A percentile compares a stretch with the other conserved stretches of the same genome.
These are phyloP conservation scores for Myochromella boudieri DNA, from an alignment of 768 basidiomycete species.

Conservation along the genomic window DNA sequence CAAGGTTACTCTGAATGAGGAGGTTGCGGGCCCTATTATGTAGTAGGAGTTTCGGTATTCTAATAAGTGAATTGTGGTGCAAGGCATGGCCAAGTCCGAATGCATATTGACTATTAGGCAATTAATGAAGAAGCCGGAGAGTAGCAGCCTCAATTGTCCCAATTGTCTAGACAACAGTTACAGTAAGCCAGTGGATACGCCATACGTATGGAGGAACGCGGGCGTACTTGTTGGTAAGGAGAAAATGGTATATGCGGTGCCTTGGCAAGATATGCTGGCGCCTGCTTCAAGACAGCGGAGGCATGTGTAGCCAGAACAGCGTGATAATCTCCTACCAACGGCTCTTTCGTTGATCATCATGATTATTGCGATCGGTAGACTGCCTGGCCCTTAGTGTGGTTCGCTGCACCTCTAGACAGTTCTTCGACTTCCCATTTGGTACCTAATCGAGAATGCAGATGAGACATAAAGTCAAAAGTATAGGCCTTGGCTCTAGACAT, in stretches of 20 bases:
- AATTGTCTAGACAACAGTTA: constrained; percentile 1
- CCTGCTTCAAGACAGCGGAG: constrained; percentile 6
- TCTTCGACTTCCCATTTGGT: constrained; percentile 4
- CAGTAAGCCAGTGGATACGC: too few species aligned
- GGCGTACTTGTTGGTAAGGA: constrained; percentile 9
- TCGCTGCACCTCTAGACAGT: background rate
- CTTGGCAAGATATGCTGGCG: constrained; percentile 6
- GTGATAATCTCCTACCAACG: background rate
- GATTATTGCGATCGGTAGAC: background rate
- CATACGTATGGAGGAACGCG: too few species aligned
- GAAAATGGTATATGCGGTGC: constrained; percentile 6
- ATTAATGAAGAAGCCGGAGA: constrained; percentile 1
- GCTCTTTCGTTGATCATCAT: background rate
- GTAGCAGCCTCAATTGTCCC: constrained; percentile 8
- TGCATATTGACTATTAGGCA: background rate
- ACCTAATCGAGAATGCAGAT: background rate
- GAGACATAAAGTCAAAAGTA: constrained; percentile 4
- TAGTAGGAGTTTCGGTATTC: background rate
- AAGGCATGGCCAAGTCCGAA: constrained; percentile 1
- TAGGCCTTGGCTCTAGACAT: background rate
- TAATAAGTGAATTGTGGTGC: background rate
- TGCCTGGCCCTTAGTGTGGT: constrained; percentile 2
- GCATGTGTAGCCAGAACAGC: background rate
- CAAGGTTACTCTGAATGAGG: constrained; percentile 5
- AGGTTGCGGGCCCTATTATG: background rate